Percentiles rank a stretch among this genome's conserved stretches.
Conservation (phyloP, 345 rosid genomes). For the Trapa incisa region DNA sequence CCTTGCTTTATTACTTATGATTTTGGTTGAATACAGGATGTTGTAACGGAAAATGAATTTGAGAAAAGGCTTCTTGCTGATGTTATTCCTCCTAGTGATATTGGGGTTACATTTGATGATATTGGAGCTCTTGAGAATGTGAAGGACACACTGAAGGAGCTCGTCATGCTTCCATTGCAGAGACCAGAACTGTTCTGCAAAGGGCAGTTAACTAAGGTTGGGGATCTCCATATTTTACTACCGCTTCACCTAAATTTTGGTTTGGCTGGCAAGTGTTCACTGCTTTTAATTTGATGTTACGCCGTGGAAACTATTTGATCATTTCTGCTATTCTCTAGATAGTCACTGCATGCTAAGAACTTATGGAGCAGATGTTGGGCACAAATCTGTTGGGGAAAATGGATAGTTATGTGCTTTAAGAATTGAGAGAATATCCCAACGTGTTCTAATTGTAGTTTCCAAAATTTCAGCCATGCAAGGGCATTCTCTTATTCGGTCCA, state of each 20-base stretch:
- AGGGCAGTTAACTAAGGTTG: slow-evolving; percentile 76
- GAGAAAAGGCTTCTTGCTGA: slow-evolving; percentile 70
- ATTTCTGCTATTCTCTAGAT: neutral
- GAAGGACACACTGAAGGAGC: slow-evolving; percentile 79
- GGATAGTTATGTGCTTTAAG: neutral
- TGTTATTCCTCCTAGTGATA: slow-evolving; percentile 75
- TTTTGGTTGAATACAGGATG: slow-evolving; percentile 38
- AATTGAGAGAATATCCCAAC: neutral
- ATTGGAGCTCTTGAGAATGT: slow-evolving; percentile 89
- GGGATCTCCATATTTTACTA: neutral
- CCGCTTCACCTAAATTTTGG: neutral
- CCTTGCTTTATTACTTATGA: neutral
- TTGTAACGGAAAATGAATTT: slow-evolving; percentile 72
- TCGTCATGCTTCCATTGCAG: slow-evolving; percentile 85
- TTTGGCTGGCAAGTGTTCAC: neutral
- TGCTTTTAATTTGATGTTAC: neutral
- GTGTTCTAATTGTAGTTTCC: neutral
- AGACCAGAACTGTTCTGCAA: slow-evolving; percentile 87
- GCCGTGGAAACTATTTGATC: neutral
- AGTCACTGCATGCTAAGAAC: neutral
- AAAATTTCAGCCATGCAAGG: slow-evolving; percentile 68
- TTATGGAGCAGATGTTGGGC: neutral
- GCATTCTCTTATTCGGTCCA: slow-evolving; percentile 85
- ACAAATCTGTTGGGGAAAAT: no score
- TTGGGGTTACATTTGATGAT: slow-evolving; percentile 85